Evolutionary conservation across 331 rosid genomes (phyloP).

Genomic region (Prunus yedoensis): DNA sequence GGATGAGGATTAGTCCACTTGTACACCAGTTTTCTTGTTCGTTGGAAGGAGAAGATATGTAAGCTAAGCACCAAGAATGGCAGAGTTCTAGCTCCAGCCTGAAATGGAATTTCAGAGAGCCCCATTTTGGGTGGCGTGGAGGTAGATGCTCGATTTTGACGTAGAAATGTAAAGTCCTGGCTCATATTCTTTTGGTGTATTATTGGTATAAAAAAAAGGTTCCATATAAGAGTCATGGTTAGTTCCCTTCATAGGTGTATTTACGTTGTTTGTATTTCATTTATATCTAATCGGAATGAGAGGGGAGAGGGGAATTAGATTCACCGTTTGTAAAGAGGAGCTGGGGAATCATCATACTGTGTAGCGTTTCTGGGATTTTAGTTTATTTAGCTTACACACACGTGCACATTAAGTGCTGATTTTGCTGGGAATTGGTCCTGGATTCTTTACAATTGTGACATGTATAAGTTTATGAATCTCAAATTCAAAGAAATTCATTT

Average conservation of each 20-base stretch:
- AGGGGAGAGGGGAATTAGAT: conserved; percentile 15
- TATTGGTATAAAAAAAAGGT: conserved; percentile 29
- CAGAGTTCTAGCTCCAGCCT: conserved; percentile 19
- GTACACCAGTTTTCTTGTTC: conserved; percentile 13
- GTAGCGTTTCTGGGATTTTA: conserved; percentile 40
- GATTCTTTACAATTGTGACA: conserved; percentile 20
- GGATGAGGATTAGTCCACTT: conserved; percentile 68
- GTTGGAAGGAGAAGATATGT: conserved; percentile 17
- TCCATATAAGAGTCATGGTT: conserved; percentile 34
- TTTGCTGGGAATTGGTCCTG: conserved; percentile 36
- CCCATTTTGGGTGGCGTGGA: conserved; percentile 37
- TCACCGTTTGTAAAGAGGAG: conserved; percentile 59
- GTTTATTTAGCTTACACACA: conserved; percentile 36
- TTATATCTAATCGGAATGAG: conserved; percentile 12
- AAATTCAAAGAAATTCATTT: conserved; percentile 34
- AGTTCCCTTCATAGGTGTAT: conserved; percentile 17
- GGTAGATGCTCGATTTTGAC: conserved; percentile 49
- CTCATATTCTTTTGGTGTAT: conserved; percentile 43
- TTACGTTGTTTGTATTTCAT: conserved; percentile 12
- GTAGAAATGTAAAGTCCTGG: conserved; percentile 43
- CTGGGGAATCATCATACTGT: conserved; percentile 36
- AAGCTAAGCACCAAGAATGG: conserved; percentile 10
- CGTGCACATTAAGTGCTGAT: conserved; percentile 34
- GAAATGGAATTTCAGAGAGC: conserved; percentile 24
- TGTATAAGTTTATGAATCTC: conserved; percentile 34